phyloP scores from a whole-genome alignment of 345 rosid genomes.

The Rhodomyrtus tomentosa region DNA sequence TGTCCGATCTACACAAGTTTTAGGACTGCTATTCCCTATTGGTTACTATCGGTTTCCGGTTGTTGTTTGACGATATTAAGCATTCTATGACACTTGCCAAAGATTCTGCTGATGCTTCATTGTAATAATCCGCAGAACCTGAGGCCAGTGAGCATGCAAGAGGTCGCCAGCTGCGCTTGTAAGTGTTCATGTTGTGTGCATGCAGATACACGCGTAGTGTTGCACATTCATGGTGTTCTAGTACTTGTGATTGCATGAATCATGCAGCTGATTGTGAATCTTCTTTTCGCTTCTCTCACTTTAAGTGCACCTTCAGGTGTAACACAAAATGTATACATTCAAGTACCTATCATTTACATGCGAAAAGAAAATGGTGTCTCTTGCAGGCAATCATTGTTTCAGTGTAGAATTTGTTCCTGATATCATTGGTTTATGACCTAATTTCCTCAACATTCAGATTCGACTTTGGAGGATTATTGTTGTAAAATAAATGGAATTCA shows the following conservation, averaged over 20 bases:
- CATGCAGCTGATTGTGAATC: not conserved
- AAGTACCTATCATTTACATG: not conserved
- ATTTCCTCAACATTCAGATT: not conserved
- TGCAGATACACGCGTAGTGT: not conserved
- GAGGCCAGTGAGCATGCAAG: conserved; percentile 59
- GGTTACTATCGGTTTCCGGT: not conserved
- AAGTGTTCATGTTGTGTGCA: conserved; percentile 13
- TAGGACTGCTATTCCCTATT: not conserved
- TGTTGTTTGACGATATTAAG: not conserved
- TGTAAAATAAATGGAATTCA: not conserved
- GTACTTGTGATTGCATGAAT: not conserved
- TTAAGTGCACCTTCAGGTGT: not conserved
- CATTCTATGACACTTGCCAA: not conserved
- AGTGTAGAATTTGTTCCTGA: not conserved
- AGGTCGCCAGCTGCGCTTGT: conserved; percentile 90
- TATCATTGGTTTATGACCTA: not conserved
- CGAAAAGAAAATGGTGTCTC: not conserved
- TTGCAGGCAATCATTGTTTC: not conserved
- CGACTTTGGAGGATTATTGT: not conserved
- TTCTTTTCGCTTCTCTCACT: not conserved
- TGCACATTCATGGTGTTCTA: not conserved
- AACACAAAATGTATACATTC: not conserved
- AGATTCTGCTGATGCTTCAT: not conserved
- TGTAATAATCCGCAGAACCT: conserved; percentile 46
- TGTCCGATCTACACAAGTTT: not conserved